Conservation (phyloP, 2,329 filamentous ascomycete species). For the Xylaria sp. region DNA sequence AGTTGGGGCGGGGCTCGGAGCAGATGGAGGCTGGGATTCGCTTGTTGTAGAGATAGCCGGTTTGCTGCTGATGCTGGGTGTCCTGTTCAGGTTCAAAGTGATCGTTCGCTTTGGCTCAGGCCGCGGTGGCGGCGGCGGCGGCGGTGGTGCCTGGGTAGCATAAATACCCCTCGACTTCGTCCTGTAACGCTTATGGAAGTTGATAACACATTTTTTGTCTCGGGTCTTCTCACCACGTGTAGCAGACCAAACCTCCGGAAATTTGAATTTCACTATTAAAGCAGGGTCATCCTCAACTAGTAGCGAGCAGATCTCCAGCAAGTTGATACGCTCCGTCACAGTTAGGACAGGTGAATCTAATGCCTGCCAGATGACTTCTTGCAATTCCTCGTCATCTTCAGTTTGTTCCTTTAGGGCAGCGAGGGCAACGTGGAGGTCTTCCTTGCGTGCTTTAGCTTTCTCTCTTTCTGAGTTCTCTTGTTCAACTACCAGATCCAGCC, state of each 20-base stretch:
- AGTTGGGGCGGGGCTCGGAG: slow-evolving; percentile 23
- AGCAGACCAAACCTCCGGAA: slow-evolving; percentile 59
- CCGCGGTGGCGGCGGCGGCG: slow-evolving; percentile 38
- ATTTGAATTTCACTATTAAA: slow-evolving; percentile 59
- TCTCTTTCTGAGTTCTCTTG: slow-evolving; percentile 58
- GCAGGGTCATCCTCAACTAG: slow-evolving; percentile 62
- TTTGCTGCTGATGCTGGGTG: slow-evolving; percentile 42
- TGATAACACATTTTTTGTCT: slow-evolving; percentile 42
- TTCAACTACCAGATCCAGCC: slow-evolving; percentile 61
- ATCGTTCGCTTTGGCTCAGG: slow-evolving; percentile 50
- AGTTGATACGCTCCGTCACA: slow-evolving; percentile 60
- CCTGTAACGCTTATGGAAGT: slow-evolving; percentile 46
- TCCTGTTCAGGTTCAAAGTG: slow-evolving; percentile 49
- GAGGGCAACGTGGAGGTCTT: slow-evolving; percentile 60
- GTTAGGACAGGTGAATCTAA: slow-evolving; percentile 60
- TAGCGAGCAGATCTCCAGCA: slow-evolving; percentile 63
- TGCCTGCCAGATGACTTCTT: slow-evolving; percentile 61
- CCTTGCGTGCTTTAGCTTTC: slow-evolving; percentile 60
- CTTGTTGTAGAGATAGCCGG: slow-evolving; percentile 21
- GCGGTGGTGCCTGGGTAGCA: slow-evolving; percentile 31
- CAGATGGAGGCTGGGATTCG: slow-evolving; percentile 27
- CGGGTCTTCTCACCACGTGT: slow-evolving; percentile 45
- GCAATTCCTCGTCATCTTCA: slow-evolving; percentile 57
- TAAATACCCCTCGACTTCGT: slow-evolving; percentile 47
- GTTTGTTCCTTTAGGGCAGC: slow-evolving; percentile 61